Evolutionary conservation across 176 grass and related monocot species (phyloP), one percentile per base, ranked within the genome.

Genomic region (Bonia amplexicaulis): DNA sequence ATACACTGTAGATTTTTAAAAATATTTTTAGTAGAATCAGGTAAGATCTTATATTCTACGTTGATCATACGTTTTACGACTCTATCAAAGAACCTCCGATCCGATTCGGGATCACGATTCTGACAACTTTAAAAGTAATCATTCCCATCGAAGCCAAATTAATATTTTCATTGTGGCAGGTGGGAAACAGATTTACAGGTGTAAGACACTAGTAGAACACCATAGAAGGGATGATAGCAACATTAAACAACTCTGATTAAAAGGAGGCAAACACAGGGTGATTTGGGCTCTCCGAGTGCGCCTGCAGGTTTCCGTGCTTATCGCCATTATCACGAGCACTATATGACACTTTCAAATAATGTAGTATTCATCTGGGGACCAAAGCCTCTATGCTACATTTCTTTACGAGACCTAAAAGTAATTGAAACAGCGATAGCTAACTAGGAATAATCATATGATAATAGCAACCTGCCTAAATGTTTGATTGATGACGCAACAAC

Each of bases 161-260:
- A 11, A 10, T n/a, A 58, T 10, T n/a, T 40, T 71, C 42, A 62
- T 13, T 45, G n/a, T 35, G 9, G 76, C 27, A 65, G 66, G 29
- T 22, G 0, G 14, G 10, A 16, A 44, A 31, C 29, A 40, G 11
- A 53, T 10, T n/a, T 46, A 5, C 49, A 71, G 5, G 26, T 62
- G 69, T 66, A 60, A 54, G 22, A 53, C 31, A 48, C 5, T 9
- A 41, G 15, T 9, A 41, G 15, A 22, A 51, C 44, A 49, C n/a
- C 10, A 64, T 10, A n/a, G 17, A 2, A 12, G 22, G 22, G 6
- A 65, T 14, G 14, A 64, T 41, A 37, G 9, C 67, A 63, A 27
- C 45, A 74, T 84, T 70, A 85, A 73, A 55, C 27, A 75, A 33
- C 71, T 73, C 59, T 39, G 46, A 54, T 65, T 41, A 63, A 63